Percentiles rank a stretch among this genome's conserved stretches.
Evolutionary conservation across 2,329 filamentous ascomycete species (phyloP).

Genomic region (Dothiorella sarmentorum): DNA sequence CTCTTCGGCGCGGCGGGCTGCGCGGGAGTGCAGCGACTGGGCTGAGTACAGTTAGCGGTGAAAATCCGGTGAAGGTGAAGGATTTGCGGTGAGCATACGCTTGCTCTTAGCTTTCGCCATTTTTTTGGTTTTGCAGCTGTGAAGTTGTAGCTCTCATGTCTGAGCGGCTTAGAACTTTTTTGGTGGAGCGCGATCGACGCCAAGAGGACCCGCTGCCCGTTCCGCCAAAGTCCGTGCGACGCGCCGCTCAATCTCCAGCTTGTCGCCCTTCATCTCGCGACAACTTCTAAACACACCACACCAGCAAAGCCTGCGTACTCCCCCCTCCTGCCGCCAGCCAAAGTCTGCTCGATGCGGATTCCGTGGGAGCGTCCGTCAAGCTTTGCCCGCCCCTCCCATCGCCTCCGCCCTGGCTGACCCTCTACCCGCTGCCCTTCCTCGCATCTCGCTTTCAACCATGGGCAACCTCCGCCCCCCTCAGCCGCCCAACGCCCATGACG

Average conservation of each 20-base stretch:
- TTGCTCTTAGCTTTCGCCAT: conserved; percentile 14
- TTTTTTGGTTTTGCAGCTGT: background rate
- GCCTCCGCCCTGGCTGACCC: conserved; percentile 16
- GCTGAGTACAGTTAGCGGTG: conserved; percentile 39
- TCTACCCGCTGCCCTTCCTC: background rate
- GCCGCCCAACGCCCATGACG: background rate
- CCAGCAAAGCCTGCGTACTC: background rate
- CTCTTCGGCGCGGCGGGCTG: conserved; percentile 68
- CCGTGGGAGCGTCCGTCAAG: conserved; percentile 3
- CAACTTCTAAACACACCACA: background rate
- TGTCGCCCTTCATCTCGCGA: conserved; percentile 14
- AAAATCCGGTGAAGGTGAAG: too few relatives aligned
- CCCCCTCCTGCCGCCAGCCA: background rate
- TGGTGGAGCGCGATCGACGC: conserved; percentile 13
- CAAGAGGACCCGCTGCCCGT: background rate
- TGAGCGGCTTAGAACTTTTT: conserved; percentile 10
- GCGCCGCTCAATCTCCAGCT: conserved; percentile 12
- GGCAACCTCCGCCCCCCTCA: conserved; percentile 7
- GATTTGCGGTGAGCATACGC: background rate
- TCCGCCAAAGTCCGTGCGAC: background rate
- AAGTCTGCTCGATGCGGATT: conserved; percentile 17
- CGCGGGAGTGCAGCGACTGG: conserved; percentile 67
- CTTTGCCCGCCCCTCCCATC: background rate
- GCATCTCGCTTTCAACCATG: conserved; percentile 5
- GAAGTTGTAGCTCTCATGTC: background rate